Evolutionary conservation across 768 basidiomycete species (phyloP).

Genomic region (Termitomyces sp.): DNA sequence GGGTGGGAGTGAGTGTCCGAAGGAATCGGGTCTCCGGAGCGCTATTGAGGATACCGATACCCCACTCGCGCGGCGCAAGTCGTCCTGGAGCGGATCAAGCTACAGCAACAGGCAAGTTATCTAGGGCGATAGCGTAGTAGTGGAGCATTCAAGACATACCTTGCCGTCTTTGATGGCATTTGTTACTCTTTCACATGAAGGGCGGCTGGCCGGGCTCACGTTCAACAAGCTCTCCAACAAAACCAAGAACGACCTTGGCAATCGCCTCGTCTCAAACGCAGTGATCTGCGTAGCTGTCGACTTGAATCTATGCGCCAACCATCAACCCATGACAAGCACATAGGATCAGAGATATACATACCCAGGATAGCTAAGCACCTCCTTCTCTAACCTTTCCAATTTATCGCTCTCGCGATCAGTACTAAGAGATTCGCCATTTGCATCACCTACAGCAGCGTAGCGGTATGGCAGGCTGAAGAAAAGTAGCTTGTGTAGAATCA

Average conservation of each 20-base stretch:
- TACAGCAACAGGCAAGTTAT: background rate
- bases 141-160: slow-evolving; percentile 37
- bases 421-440: slow-evolving; percentile 34
- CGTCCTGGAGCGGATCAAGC: slow-evolving; percentile 16
- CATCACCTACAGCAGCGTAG: slow-evolving; percentile 59
- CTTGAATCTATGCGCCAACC: slow-evolving; percentile 33
- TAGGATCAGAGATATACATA: slow-evolving; percentile 24
- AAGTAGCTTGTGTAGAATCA: slow-evolving; percentile 90
- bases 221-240: slow-evolving; percentile 70
- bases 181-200: slow-evolving; percentile 68
- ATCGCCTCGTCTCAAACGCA: slow-evolving; percentile 62
- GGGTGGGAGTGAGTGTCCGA: background rate
- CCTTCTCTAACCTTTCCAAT: slow-evolving; percentile 63
- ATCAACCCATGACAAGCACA: background rate
- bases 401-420: slow-evolving; percentile 51
- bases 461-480: slow-evolving; percentile 88
- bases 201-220: slow-evolving; percentile 53
- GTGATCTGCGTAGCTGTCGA: slow-evolving; percentile 44
- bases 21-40: slow-evolving; percentile 5
- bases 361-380: slow-evolving; percentile 75
- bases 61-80: slow-evolving; percentile 1
- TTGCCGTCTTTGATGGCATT: slow-evolving; percentile 64
- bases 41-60: slow-evolving; percentile 10
- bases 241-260: slow-evolving; percentile 67
- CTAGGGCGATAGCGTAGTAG: background rate